Conservation (phyloP, 257 asterid species). For the Solanum bulbocastanum region DNA sequence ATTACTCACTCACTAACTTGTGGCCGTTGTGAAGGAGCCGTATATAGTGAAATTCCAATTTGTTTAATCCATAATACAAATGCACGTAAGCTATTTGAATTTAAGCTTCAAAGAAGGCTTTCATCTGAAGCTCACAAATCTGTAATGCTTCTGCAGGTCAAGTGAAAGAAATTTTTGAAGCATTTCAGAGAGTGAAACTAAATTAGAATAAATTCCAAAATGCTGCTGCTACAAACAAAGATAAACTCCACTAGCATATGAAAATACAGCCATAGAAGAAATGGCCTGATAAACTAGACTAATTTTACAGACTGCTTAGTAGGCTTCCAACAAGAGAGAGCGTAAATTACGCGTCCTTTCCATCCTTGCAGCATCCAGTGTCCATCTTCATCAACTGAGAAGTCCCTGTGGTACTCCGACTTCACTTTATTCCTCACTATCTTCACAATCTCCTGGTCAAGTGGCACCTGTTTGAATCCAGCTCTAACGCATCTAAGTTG, state of each 20-base stretch:
- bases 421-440: slow-evolving; percentile 14
- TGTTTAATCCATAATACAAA: background rate
- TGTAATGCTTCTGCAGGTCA: background rate
- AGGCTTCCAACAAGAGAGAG: slow-evolving; percentile 25
- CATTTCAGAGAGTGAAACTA: background rate
- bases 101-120: background rate
- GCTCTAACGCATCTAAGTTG: slow-evolving; percentile 25
- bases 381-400: slow-evolving; percentile 16
- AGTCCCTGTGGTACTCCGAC: slow-evolving; percentile 17
- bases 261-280: background rate
- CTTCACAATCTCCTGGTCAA: slow-evolving; percentile 20
- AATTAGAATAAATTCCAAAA: background rate
- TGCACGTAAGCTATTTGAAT: background rate
- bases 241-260: background rate
- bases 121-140: no score
- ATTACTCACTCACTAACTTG: no score
- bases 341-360: slow-evolving; percentile 21
- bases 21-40: no score
- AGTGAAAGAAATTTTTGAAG: background rate
- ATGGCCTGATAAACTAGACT: background rate
- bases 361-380: slow-evolving; percentile 31
- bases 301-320: background rate
- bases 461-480: slow-evolving; percentile 26
- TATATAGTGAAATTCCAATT: background rate
- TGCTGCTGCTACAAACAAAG: background rate